Evolutionary conservation across 2,329 filamentous ascomycete genomes (phyloP), one percentile per base, ranked within the genome.

Genomic region (Triangularia setosa): DNA sequence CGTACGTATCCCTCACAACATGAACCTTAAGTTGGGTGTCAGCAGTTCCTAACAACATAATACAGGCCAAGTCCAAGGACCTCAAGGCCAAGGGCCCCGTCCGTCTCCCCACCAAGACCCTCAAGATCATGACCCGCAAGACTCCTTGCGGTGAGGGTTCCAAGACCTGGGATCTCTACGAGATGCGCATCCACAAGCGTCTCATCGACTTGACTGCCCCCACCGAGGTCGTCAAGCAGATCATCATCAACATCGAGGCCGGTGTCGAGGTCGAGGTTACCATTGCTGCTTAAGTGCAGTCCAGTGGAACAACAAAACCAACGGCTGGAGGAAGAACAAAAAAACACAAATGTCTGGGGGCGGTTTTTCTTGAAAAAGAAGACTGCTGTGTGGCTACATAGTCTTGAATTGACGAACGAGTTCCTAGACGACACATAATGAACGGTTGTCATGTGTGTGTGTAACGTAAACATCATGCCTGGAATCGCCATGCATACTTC

Each of bases 141-240:
- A 98, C 95, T 72, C 95, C 95, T 80, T 95, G 91, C 84, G 95
- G 95, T 91, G 95, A 99, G 89, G 95, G 95, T 84, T 96, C 91
- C 83, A 99, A 99, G 92, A 99, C 95, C 79, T 99, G 95, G 95
- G 95, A 98, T 81, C 89, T 87, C 81, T 99, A 86, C 83, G 94
- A 99, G 90, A 96, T 99, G 93, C 90, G 94, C 84, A 96, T 97
- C 80, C 93, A 97, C 89, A 97, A 97, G 90, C 91, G 93, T 75
- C 87, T 97, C 78, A 97, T 97, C 79, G 93, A 97, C 82, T 86
- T 99, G 73, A 93, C 96, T 84, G 95, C 95, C 75, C 95, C 95
- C 69, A 99, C 95, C 77, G 95, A 99, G 88, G 90, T 94, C 72
- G 91, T 96, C 84, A 96, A 96, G 90, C 90, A 92, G 83, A 93